A percentile compares a stretch with the other conserved stretches of the same genome.
Conservation (phyloP, 1,284 basidiomycete genomes). For the Cerrena zonata region DNA sequence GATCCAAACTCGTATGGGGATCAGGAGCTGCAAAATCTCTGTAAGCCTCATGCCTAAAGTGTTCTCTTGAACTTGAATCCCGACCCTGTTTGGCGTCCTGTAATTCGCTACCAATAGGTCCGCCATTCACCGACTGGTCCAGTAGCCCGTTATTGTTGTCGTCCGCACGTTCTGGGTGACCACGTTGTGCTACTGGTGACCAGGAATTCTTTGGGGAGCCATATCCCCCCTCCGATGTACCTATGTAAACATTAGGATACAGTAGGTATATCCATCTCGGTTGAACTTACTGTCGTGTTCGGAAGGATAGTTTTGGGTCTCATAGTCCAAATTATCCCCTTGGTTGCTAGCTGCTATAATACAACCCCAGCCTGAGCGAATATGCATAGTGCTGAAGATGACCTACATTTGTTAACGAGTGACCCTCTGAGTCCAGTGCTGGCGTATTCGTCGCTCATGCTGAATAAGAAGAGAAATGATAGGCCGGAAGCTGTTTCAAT, state of each 20-base stretch:
- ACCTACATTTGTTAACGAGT: constrained; percentile 18
- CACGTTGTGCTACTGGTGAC: constrained; percentile 19
- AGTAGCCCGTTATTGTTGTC: constrained; percentile 14
- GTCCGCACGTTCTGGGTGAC: constrained; percentile 6
- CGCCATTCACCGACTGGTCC: constrained; percentile 23
- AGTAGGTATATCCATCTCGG: neutral
- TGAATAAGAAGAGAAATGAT: neutral
- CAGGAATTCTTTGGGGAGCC: constrained; percentile 20
- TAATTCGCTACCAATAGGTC: constrained; percentile 19
- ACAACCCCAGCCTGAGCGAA: neutral
- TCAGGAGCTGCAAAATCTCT: constrained; percentile 17
- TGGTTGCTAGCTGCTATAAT: neutral
- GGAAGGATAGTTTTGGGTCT: constrained; percentile 28
- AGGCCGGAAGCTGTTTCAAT: too few species aligned
- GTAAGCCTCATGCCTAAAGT: constrained; percentile 20
- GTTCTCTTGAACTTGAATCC: constrained; percentile 20
- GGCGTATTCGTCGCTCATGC: constrained; percentile 23
- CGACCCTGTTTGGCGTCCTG: constrained; percentile 27
- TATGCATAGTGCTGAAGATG: neutral
- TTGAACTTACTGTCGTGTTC: constrained; percentile 25
- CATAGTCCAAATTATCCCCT: constrained; percentile 11
- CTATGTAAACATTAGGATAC: constrained; percentile 13
- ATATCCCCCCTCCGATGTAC: constrained; percentile 32
- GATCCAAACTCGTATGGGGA: constrained; percentile 13
- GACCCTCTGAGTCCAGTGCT: constrained; percentile 19